Evolutionary conservation across 192 early-diverging fungal genomes (phyloP), one percentile per base, ranked within the genome.

Genomic region (Podila epigama): DNA sequence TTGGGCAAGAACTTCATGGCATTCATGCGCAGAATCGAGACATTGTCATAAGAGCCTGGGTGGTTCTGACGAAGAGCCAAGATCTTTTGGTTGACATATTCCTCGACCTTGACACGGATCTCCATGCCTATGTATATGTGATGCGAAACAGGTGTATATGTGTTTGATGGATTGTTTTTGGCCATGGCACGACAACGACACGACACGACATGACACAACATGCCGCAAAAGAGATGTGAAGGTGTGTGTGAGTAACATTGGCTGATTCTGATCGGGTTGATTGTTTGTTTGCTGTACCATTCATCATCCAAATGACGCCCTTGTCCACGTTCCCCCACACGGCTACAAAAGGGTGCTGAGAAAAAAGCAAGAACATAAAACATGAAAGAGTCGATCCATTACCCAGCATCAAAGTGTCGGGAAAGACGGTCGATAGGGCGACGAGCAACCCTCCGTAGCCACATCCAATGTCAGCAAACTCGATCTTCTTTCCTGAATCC

Each of bases 1-100:
- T 98, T 98, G 54, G 96, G 95, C 79, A 94, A 72, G 73, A 96
- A 99, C 81, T 98, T 98, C 94, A 97, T 96, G 41, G 96, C 96
- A 83, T 99, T 99, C 89, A 97, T 97, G 25, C 97, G 90, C 85
- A 96, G 92, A 41, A 98, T 94, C 0, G 95, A 94, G 22, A 98
- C 92, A 80, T 99, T 99, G 68, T 99, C 94, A 79, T 96, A 98
- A 35, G 90, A 87, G 52, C 87, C 92, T 33, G 90, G 83, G 22
- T 93, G 81, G 68, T 92, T 87, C 12, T 60, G 68, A 32, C 94
- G 89, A 40, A 96, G 81, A 12, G 96, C 98, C 41, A 91, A 85
- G 78, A 99, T 98, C 35, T 93, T 87, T 70, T 92, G 83, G 68
- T 91, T 84, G 5, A 99, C 95, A 70, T 97, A 99, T 56, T 95